A percentile compares a stretch with the other conserved stretches of the same genome.
phyloP scores from a whole-genome alignment of 1,284 basidiomycete species.

The Puccinia sorghi region DNA sequence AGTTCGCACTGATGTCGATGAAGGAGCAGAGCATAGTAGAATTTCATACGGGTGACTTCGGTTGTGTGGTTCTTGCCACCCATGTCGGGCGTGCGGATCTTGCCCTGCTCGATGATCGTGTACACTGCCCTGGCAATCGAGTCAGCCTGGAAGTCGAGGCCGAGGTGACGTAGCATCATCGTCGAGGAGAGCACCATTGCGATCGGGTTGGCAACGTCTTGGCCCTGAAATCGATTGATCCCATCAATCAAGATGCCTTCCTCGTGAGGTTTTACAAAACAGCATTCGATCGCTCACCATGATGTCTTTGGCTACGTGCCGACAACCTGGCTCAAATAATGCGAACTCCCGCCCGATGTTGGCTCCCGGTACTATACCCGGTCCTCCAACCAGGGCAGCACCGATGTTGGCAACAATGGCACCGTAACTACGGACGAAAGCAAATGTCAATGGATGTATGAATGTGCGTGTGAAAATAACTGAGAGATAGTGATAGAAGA shows the following conservation, averaged over 20 bases:
- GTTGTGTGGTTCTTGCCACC: conserved; percentile 66
- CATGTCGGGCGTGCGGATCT: conserved; percentile 92
- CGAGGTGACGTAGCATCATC: conserved; percentile 98
- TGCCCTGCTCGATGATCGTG: conserved; percentile 84
- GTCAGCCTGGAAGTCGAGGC: conserved; percentile 94
- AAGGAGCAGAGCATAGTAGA: neutral
- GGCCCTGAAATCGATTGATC: conserved; percentile 19
- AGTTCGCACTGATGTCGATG: neutral
- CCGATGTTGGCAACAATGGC: conserved; percentile 59
- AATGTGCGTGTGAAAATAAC: neutral
- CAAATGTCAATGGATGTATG: neutral
- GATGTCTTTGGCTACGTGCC: conserved; percentile 59
- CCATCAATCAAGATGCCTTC: neutral
- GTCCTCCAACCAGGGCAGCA: conserved; percentile 59
- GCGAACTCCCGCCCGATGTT: conserved; percentile 59
- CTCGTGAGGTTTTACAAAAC: conserved; percentile 58
- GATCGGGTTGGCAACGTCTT: conserved; percentile 77
- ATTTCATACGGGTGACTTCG: conserved; percentile 28
- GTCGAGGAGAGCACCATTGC: conserved; percentile 97
- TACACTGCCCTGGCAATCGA: conserved; percentile 90
- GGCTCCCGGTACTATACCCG: conserved; percentile 58
- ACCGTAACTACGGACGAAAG: conserved; percentile 53
- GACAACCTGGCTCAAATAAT: conserved; percentile 59
- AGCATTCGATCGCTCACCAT: conserved; percentile 68
- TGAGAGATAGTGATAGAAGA: neutral